A percentile compares a stretch with the other conserved stretches of the same genome.
Conservation (phyloP, 331 rosid species). For the Rhamnella rubrinervis region DNA sequence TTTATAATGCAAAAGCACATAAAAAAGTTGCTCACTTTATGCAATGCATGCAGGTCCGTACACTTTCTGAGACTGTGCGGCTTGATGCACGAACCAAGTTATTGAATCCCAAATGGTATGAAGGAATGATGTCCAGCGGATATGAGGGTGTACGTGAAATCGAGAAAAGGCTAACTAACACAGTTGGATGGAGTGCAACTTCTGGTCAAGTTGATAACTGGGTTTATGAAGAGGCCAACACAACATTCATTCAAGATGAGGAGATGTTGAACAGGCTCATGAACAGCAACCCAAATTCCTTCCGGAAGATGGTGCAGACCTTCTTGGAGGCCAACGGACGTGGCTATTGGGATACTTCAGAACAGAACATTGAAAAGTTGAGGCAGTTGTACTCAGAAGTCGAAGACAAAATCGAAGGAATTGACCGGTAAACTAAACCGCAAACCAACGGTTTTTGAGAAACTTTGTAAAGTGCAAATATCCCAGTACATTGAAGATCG, state of each 20-base stretch:
- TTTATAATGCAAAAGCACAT: not conserved
- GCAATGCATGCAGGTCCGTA: constrained; percentile 72
- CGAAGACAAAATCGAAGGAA: constrained; percentile 85
- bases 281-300: constrained; percentile 82
- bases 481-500: constrained; percentile 19
- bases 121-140: constrained; percentile 89
- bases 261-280: constrained; percentile 77
- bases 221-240: constrained; percentile 98
- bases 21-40: not conserved
- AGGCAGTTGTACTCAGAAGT: constrained; percentile 77
- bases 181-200: constrained; percentile 99
- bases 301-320: constrained; percentile 77
- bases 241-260: constrained; percentile 79
- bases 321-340: constrained; percentile 91
- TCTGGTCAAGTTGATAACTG: constrained; percentile 99
- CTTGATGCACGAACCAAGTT: constrained; percentile 91
- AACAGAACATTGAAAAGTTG: constrained; percentile 64
- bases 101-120: constrained; percentile 94
- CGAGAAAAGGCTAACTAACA: constrained; percentile 89
- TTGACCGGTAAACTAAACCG: constrained; percentile 64
- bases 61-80: constrained; percentile 81
- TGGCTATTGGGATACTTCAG: constrained; percentile 83
- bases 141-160: constrained; percentile 96
- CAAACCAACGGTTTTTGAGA: constrained; percentile 15
- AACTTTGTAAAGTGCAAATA: constrained; percentile 29